phyloP scores from a whole-genome alignment of 495 filamentous ascomycete species.

The Filosporella fistucella region DNA sequence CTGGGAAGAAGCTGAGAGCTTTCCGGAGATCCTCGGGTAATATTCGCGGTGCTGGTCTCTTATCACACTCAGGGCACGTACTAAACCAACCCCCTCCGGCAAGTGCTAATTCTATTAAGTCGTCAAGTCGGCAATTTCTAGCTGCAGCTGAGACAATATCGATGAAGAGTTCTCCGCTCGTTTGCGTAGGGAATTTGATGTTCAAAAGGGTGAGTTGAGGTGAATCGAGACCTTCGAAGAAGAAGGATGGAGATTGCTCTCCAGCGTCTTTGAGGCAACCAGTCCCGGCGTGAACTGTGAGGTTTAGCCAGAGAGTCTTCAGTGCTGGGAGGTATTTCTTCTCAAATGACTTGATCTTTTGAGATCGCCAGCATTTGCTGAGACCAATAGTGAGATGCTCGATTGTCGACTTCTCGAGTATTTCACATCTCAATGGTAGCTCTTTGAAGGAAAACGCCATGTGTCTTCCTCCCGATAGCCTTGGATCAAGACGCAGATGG shows the following conservation, averaged over 20 bases:
- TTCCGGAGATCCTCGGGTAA: neutral
- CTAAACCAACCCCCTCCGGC: slow-evolving; percentile 4
- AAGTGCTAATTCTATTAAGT: slow-evolving; percentile 7
- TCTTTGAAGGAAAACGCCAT: neutral
- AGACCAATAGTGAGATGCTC: slow-evolving; percentile 3
- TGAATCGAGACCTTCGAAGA: slow-evolving; percentile 3
- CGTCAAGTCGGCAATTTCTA: slow-evolving; percentile 2
- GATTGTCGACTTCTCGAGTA: slow-evolving; percentile 1
- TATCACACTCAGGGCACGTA: neutral
- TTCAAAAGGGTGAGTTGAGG: slow-evolving; percentile 5
- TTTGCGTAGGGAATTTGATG: slow-evolving; percentile 5
- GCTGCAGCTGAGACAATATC: slow-evolving; percentile 2
- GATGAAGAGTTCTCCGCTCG: slow-evolving; percentile 1
- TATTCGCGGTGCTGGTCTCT: neutral
- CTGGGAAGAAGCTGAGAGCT: neutral
- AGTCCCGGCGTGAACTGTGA: slow-evolving; percentile 2
- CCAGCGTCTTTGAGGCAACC: neutral
- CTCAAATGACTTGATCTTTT: neutral
- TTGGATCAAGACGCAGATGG: slow-evolving; percentile 3
- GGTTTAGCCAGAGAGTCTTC: slow-evolving; percentile 6
- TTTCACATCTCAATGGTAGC: neutral
- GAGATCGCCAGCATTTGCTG: neutral
- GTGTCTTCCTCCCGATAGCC: no score
- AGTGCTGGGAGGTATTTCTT: slow-evolving; percentile 4
- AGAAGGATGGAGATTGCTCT: slow-evolving; percentile 2